Evolutionary conservation across 202 grass and related monocot species (phyloP).

Genomic region (Dendrocalamus latiflorus): DNA sequence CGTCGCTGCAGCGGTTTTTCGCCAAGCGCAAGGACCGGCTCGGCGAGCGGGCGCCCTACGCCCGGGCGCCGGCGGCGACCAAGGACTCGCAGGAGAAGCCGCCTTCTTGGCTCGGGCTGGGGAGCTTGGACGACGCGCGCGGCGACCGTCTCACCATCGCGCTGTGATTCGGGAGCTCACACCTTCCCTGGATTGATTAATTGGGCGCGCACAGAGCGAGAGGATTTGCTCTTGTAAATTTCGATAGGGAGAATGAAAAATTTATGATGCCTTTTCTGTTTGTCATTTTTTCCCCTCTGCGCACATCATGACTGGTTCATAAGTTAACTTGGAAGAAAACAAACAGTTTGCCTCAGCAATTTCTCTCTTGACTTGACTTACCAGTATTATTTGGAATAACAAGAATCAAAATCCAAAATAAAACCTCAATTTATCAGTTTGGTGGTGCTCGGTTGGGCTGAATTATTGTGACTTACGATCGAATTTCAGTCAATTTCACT

Average conservation of each 20-base stretch:
- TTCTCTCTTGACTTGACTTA: background rate
- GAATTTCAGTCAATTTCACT: no score
- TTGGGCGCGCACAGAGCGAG: background rate
- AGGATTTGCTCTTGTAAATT: constrained; percentile 3
- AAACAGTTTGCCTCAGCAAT: background rate
- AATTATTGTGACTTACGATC: no score
- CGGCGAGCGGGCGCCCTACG: constrained; percentile 31
- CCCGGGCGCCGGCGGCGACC: constrained; percentile 1
- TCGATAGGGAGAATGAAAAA: background rate
- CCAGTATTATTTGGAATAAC: no score
- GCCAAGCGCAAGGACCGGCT: constrained; percentile 94
- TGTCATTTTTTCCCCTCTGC: background rate
- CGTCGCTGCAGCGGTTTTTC: constrained; percentile 86
- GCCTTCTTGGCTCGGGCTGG: constrained; percentile 23
- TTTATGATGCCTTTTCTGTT: background rate
- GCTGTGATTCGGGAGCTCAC: background rate
- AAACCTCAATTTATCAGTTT: no score
- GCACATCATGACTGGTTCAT: background rate
- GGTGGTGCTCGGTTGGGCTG: no score
- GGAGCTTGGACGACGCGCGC: background rate
- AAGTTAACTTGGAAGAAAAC: background rate
- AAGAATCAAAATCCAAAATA: background rate
- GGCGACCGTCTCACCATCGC: constrained; percentile 17
- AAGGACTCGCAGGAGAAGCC: constrained; percentile 2
- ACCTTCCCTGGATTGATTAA: background rate